These are phyloP conservation scores for Wickerhamomyces mucosus DNA, from an alignment of 805 yeast species.

Conservation along the genomic window DNA sequence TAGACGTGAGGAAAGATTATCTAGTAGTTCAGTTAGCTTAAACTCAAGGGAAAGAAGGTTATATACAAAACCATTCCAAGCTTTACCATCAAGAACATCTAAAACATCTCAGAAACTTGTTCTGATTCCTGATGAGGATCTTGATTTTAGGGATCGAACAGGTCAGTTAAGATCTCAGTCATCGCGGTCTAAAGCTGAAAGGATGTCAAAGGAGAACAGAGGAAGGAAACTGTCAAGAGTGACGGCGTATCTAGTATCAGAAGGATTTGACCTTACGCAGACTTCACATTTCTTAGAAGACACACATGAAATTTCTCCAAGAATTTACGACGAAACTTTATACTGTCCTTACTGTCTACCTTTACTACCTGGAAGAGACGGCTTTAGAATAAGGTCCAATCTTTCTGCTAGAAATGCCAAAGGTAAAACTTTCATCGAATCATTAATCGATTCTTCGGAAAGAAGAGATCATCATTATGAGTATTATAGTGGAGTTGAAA, in stretches of 20 bases:
- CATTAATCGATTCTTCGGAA: slow-evolving; percentile 69
- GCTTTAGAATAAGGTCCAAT: slow-evolving; percentile 67
- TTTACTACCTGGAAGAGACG: slow-evolving; percentile 72
- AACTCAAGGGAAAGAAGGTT: slow-evolving; percentile 9
- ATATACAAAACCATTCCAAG: slow-evolving; percentile 40
- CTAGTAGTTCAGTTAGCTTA: slow-evolving; percentile 21
- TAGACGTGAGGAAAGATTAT: slow-evolving; percentile 34
- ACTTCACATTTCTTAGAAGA: slow-evolving; percentile 55
- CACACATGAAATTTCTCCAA: slow-evolving; percentile 75
- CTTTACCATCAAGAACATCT: slow-evolving; percentile 67
- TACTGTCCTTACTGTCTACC: slow-evolving; percentile 88
- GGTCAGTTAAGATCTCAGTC: slow-evolving; percentile 2
- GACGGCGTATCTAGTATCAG: slow-evolving; percentile 88
- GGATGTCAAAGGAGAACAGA: slow-evolving; percentile 36
- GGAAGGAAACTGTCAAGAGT: slow-evolving; percentile 66
- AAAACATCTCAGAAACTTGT: slow-evolving; percentile 82
- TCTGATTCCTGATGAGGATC: slow-evolving; percentile 57
- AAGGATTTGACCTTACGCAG: slow-evolving; percentile 57
- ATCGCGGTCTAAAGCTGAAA: slow-evolving; percentile 34
- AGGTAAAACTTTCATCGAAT: slow-evolving; percentile 52
- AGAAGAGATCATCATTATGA: slow-evolving; percentile 88
- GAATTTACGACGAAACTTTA: slow-evolving; percentile 86
- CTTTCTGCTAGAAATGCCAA: slow-evolving; percentile 28
- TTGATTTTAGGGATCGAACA: slow-evolving; percentile 5
- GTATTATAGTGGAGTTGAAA: slow-evolving; percentile 69